Conservation (phyloP, 2,329 filamentous ascomycete genomes). For the Talaromyces albobiverticillius region DNA sequence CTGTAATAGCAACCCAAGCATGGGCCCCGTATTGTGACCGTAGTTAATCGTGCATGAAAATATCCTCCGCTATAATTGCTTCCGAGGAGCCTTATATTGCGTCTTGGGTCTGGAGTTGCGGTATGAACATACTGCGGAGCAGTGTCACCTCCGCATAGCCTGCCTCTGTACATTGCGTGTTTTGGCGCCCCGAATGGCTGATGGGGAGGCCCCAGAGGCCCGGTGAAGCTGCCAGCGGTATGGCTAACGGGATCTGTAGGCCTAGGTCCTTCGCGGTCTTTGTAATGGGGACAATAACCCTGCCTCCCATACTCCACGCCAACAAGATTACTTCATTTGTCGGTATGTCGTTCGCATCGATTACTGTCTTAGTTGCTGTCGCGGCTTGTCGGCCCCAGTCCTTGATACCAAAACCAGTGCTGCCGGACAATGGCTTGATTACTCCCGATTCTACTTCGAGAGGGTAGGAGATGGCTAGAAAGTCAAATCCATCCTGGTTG, state of each 20-base stretch:
- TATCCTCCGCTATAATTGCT: slow-evolving; percentile 7
- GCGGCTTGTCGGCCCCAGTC: slow-evolving; percentile 19
- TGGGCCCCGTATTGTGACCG: slow-evolving; percentile 8
- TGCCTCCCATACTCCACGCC: slow-evolving; percentile 16
- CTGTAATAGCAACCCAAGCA: slow-evolving; percentile 2
- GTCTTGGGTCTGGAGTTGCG: neutral
- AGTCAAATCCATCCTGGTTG: slow-evolving; percentile 12
- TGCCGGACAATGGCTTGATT: slow-evolving; percentile 12
- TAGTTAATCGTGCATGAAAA: slow-evolving; percentile 11
- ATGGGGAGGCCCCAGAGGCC: neutral
- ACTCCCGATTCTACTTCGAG: slow-evolving; percentile 11
- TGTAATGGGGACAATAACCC: slow-evolving; percentile 8
- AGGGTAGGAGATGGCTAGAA: slow-evolving; percentile 20
- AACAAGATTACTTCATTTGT: slow-evolving; percentile 2
- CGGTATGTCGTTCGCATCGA: neutral
- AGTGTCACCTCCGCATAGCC: too few relatives aligned
- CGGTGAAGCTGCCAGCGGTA: slow-evolving; percentile 12
- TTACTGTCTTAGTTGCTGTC: slow-evolving; percentile 1
- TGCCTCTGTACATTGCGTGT: neutral
- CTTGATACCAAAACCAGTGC: slow-evolving; percentile 10
- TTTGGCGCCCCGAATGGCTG: neutral
- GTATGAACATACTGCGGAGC: neutral
- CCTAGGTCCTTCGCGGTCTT: neutral
- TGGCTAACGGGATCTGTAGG: slow-evolving; percentile 2
- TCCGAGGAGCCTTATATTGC: neutral